Conservation (phyloP, 2,329 filamentous ascomycete species). For the Colletotrichum lupini region DNA sequence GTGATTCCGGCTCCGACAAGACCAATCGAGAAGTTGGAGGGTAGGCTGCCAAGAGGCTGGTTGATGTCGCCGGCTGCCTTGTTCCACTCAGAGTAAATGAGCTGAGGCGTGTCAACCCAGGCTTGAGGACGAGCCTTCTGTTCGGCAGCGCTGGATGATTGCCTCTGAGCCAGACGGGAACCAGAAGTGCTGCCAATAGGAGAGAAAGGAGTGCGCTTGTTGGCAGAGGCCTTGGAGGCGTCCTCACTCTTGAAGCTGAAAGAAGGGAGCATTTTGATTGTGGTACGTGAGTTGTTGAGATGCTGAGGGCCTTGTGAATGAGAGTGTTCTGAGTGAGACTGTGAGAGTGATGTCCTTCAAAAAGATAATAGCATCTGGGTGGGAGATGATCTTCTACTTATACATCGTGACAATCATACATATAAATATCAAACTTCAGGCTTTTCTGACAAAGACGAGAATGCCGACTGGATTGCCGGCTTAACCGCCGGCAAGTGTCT, state of each 20-base stretch:
- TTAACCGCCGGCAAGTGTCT: not conserved
- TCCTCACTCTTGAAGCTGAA: not conserved
- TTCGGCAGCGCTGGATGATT: not conserved
- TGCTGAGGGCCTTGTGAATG: not conserved
- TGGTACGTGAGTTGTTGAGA: not conserved
- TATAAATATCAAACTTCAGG: not conserved
- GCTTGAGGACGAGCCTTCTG: slow-evolving; percentile 18
- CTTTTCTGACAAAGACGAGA: not conserved
- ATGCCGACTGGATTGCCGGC: not conserved
- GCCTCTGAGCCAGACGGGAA: not conserved
- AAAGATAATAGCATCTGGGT: not conserved
- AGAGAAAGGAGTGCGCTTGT: not conserved
- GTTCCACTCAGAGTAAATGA: slow-evolving; percentile 15
- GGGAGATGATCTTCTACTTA: not conserved
- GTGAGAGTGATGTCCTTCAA: not conserved
- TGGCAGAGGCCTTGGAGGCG: not conserved
- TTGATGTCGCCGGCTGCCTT: slow-evolving; percentile 10
- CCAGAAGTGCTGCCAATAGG: not conserved
- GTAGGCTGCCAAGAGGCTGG: not conserved
- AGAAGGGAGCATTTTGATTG: not conserved
- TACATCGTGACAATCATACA: not conserved
- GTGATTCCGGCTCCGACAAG: not conserved
- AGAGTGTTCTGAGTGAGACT: not conserved
- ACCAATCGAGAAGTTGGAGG: not conserved
- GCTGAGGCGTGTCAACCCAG: slow-evolving; percentile 17